Evolutionary conservation across 768 basidiomycete genomes (phyloP), one percentile per base, ranked within the genome.

Genomic region (Leccinum subtestaceum): DNA sequence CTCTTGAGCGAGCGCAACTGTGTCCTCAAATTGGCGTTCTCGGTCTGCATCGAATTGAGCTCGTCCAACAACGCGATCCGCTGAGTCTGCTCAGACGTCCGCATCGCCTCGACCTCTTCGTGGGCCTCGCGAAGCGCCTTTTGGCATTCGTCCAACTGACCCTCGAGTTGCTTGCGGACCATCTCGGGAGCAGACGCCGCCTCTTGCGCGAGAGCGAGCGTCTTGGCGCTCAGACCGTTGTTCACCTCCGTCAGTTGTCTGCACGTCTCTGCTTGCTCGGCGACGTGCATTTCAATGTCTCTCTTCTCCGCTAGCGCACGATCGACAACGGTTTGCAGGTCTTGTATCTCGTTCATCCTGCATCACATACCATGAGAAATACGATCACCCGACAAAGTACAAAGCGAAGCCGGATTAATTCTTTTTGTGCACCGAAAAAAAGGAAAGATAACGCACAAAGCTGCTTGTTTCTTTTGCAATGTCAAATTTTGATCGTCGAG

Each of bases 31-130:
- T 72, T 83, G 43, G 76, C 79, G 66, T 94, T 93, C 75, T 93
- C 91, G 57, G 82, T 87, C 75, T 93, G 91, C 75, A 88, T 81
- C 53, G 81, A 78, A 70, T 92, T 94, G 65, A 96, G 80, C 76
- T 96, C 93, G 67, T 97, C 94, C 46, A 99, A 78, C 56, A 99
- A 70, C 32, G 88, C 87, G 56, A 93, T 85, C 63, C 88, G 80
- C 75, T 95, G 94, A 9, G 79, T 82, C 74, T 93, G 89, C 67
- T 95, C 92, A 15, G 85, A 84, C 63, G 75, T 78, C 45, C 78
- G 80, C 81, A 89, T 84, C 40, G 76, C 81, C 17, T 88, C 81
- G 43, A 93, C 72, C 69, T 95, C 89, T 27, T 84, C 86, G 67
- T 82, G 78, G 9, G 87, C 86, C 19, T 81, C 78, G 52, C 84